Evolutionary conservation across 148 eudicot genomes (phyloP).

Genomic region (Vaccinium myrtillus): DNA sequence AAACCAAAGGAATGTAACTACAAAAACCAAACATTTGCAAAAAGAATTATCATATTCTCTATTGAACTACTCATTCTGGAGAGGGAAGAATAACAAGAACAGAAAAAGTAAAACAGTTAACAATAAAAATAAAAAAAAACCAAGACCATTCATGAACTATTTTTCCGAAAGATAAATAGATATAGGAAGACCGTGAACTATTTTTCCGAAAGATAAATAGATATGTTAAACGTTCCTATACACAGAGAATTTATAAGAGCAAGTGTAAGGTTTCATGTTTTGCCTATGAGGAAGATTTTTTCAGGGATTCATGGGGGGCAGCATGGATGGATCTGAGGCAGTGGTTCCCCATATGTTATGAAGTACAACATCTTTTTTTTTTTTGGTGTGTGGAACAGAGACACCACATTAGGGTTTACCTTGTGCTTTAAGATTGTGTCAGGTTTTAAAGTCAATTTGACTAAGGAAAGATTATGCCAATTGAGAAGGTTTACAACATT

Average conservation of each 20-base stretch:
- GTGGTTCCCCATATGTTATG: neutral
- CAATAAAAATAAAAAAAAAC: neutral
- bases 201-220: neutral
- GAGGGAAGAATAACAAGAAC: neutral
- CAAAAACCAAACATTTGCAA: neutral
- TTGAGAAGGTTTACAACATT: neutral
- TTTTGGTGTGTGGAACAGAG: neutral
- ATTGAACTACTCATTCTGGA: neutral
- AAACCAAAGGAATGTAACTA: neutral
- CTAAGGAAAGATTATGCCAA: neutral
- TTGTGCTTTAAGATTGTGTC: neutral
- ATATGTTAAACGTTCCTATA: neutral
- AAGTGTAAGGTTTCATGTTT: neutral
- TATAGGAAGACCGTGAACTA: neutral
- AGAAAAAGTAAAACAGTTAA: neutral
- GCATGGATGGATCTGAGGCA: neutral
- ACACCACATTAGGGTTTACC: neutral
- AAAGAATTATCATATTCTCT: neutral
- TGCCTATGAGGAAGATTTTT: neutral
- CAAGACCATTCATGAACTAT: too few species aligned
- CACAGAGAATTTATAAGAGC: neutral
- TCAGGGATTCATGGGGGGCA: neutral
- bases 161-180: neutral
- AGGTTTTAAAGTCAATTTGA: neutral
- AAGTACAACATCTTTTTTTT: neutral